A percentile compares a stretch with the other conserved stretches of the same genome.
These are phyloP conservation scores for Zoysia pacifica DNA, from an alignment of 176 grass and related monocot genomes.

Conservation along the genomic window DNA sequence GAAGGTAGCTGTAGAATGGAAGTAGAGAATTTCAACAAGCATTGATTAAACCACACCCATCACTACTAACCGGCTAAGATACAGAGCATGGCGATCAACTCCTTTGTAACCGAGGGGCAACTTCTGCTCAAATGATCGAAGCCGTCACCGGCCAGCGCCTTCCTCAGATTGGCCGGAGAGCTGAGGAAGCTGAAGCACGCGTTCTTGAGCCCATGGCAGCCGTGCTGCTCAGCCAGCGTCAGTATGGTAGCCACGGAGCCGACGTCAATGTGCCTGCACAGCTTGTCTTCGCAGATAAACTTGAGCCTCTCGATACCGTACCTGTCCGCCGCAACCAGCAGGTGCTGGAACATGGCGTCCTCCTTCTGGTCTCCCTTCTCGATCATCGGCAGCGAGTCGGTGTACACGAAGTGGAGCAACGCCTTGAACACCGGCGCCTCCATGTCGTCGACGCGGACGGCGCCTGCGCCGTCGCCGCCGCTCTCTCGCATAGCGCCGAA, in stretches of 20 bases:
- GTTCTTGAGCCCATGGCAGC: constrained; percentile 27
- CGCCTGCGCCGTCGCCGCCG: too few relatives aligned
- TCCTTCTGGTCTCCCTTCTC: not conserved
- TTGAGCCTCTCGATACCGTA: constrained; percentile 52
- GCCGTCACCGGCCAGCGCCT: not conserved
- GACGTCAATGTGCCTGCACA: constrained; percentile 32
- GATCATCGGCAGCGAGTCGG: too few relatives aligned
- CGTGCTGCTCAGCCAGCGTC: constrained; percentile 41
- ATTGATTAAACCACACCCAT: too few relatives aligned
- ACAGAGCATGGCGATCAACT: too few relatives aligned
- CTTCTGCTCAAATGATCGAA: constrained; percentile 20
- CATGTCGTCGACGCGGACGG: too few relatives aligned
- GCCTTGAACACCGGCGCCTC: too few relatives aligned
- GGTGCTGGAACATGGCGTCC: constrained; percentile 33
- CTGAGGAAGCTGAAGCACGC: constrained; percentile 37
- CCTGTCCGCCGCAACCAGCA: constrained; percentile 51
- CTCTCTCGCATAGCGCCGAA: too few relatives aligned
- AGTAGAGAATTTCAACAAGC: too few relatives aligned
- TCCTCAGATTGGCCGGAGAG: constrained; percentile 20
- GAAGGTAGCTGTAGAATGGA: too few relatives aligned
- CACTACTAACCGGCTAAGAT: too few relatives aligned
- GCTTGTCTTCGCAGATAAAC: constrained; percentile 40
- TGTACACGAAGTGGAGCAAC: too few relatives aligned
- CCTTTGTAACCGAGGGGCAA: not conserved
- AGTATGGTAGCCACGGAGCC: constrained; percentile 40